These are phyloP conservation scores for Ensete ventricosum DNA, from an alignment of 176 grass and related monocot species.

Conservation along the genomic window DNA sequence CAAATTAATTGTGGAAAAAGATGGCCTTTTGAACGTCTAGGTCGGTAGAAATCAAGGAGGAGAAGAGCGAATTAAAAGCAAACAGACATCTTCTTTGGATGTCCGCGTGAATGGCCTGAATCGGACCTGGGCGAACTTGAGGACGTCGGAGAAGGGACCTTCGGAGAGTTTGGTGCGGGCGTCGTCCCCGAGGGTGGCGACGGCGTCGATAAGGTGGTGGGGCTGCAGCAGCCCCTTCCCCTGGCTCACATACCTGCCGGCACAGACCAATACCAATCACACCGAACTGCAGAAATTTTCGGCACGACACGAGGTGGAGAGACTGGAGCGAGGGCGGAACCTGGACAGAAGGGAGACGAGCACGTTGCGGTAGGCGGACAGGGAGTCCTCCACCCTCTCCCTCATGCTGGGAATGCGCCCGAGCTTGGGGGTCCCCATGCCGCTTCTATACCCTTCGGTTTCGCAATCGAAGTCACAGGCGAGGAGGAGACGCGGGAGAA, in stretches of 20 bases:
- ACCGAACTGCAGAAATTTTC: too few species aligned
- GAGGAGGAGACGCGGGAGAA: too few species aligned
- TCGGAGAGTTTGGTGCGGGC: conserved; percentile 44
- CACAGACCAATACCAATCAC: background rate
- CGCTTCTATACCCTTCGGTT: too few species aligned
- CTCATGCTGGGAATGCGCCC: conserved; percentile 48
- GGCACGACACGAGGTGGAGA: background rate
- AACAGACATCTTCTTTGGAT: background rate
- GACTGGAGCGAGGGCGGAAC: conserved; percentile 4
- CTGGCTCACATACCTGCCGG: conserved; percentile 59
- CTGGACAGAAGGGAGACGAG: conserved; percentile 86
- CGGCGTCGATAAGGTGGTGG: conserved; percentile 79
- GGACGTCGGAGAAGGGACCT: conserved; percentile 82
- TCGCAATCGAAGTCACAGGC: too few species aligned
- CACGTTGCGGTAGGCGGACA: conserved; percentile 77
- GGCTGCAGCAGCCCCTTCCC: conserved; percentile 92
- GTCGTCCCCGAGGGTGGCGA: conserved; percentile 56
- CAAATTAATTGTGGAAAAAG: background rate
- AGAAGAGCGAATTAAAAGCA: background rate
- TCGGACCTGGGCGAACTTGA: conserved; percentile 53
- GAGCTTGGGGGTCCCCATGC: conserved; percentile 59
- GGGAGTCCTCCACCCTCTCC: conserved; percentile 83
- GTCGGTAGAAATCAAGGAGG: background rate
- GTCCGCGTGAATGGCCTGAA: background rate
- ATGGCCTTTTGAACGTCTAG: background rate